A percentile compares a stretch with the other conserved stretches of the same genome.
Conservation (phyloP, 768 basidiomycete genomes). For the Tylopilus felleus region DNA sequence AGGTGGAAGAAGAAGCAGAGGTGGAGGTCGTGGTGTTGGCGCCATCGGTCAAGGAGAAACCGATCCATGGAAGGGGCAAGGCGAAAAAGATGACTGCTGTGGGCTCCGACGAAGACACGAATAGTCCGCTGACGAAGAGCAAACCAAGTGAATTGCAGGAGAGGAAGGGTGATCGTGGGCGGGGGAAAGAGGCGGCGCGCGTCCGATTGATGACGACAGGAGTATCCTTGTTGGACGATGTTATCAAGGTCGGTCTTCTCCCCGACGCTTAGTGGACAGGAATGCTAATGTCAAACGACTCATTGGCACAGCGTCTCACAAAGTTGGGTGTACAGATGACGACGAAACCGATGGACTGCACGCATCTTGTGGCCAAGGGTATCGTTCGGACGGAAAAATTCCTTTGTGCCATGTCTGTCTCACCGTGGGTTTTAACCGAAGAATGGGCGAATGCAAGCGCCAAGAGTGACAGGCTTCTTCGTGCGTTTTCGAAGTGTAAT, state of each 20-base stretch:
- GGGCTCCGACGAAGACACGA: constrained; percentile 5
- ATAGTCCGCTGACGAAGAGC: background rate
- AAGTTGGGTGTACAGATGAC: constrained; percentile 68
- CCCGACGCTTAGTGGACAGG: no score
- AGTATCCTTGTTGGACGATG: constrained; percentile 52
- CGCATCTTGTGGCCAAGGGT: constrained; percentile 68
- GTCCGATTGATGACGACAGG: constrained; percentile 69
- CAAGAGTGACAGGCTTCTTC: constrained; percentile 52
- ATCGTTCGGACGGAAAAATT: constrained; percentile 88
- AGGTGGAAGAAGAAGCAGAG: constrained; percentile 25
- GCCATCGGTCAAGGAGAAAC: constrained; percentile 10
- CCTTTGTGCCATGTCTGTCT: constrained; percentile 65
- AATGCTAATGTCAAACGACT: background rate
- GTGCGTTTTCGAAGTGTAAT: constrained; percentile 43
- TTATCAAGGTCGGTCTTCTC: constrained; percentile 49
- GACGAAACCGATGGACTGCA: constrained; percentile 62
- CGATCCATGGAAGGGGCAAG: constrained; percentile 7
- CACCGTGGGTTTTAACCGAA: constrained; percentile 58
- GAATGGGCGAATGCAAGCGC: constrained; percentile 68
- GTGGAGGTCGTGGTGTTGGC: constrained; percentile 16
- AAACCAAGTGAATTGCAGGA: constrained; percentile 3
- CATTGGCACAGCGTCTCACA: constrained; percentile 45
- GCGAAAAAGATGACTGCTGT: background rate
- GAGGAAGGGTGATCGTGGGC: constrained; percentile 11
- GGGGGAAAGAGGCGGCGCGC: background rate